Conservation (phyloP, 2,329 filamentous ascomycete species). For the Aspergillus fischeri region DNA sequence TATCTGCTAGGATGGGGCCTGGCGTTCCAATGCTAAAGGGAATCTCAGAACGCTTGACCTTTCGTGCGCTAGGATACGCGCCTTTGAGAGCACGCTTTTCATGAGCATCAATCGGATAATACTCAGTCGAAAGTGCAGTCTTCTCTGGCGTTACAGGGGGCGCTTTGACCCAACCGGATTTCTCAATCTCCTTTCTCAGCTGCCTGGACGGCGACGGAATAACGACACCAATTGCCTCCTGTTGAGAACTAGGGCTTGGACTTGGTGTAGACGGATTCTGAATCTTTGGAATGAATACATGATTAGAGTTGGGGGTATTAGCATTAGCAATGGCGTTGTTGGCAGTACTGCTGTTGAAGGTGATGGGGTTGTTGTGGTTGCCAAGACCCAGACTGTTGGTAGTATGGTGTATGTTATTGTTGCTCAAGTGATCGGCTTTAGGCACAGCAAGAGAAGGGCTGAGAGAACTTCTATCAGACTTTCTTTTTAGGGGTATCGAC, state of each 20-base stretch:
- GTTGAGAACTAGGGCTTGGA: not conserved
- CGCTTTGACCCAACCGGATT: constrained; percentile 4
- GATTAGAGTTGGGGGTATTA: not conserved
- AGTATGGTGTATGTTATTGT: not conserved
- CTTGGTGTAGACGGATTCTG: constrained; percentile 7
- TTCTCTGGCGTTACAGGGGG: not conserved
- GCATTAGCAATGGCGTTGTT: not conserved
- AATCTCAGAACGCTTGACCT: constrained; percentile 8
- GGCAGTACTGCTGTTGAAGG: not conserved
- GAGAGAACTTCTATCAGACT: constrained; percentile 7
- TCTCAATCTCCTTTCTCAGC: constrained; percentile 13
- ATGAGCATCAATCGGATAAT: constrained; percentile 21
- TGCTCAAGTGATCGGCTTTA: not conserved
- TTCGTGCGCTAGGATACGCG: constrained; percentile 15
- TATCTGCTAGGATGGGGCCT: constrained; percentile 7
- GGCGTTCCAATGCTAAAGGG: constrained; percentile 6
- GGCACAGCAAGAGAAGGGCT: not conserved
- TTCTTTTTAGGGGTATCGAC: constrained; percentile 14
- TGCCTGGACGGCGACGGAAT: constrained; percentile 21
- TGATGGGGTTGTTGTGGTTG: not conserved
- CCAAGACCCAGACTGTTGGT: not conserved
- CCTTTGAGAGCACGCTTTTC: constrained; percentile 16
- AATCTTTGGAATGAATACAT: not conserved
- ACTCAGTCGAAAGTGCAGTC: constrained; percentile 16
- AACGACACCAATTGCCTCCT: constrained; percentile 16